Evolutionary conservation across 208 protist genomes (phyloP).

Genomic region (Spongospora subterranea): DNA sequence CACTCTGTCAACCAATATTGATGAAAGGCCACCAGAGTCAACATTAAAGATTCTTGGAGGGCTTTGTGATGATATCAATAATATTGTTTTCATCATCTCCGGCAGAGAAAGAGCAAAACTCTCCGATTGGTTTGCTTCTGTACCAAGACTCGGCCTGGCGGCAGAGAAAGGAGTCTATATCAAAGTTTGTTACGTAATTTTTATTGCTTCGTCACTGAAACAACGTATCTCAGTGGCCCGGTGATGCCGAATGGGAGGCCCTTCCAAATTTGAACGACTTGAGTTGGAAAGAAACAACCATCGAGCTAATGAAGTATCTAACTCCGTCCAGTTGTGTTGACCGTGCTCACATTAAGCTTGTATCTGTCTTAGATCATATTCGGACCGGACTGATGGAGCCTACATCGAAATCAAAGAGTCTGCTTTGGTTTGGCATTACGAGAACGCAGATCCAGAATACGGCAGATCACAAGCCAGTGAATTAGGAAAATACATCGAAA

Average conservation of each 20-base stretch:
- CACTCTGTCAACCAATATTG: constrained; percentile 27
- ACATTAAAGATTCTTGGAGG: neutral
- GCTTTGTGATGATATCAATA: neutral
- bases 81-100: constrained; percentile 34
- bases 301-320: constrained; percentile 24
- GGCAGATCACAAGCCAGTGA: constrained; percentile 58
- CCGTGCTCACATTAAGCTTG: neutral
- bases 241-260: constrained; percentile 42
- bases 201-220: neutral
- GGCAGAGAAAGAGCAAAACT: neutral
- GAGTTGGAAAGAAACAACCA: neutral
- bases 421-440: constrained; percentile 61
- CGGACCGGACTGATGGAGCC: constrained; percentile 58
- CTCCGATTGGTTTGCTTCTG: constrained; percentile 4
- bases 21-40: constrained; percentile 31
- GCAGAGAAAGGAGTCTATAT: constrained; percentile 51
- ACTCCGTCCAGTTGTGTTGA: neutral
- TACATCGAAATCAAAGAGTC: constrained; percentile 65
- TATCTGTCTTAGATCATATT: constrained; percentile 56
- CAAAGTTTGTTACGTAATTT: neutral
- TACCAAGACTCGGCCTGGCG: neutral
- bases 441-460: constrained; percentile 64
- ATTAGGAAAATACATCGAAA: constrained; percentile 58
- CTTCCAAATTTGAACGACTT: constrained; percentile 30
- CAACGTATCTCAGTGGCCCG: neutral